Conservation (phyloP, 495 filamentous ascomycete genomes). For the Penicillium roqueforti region DNA sequence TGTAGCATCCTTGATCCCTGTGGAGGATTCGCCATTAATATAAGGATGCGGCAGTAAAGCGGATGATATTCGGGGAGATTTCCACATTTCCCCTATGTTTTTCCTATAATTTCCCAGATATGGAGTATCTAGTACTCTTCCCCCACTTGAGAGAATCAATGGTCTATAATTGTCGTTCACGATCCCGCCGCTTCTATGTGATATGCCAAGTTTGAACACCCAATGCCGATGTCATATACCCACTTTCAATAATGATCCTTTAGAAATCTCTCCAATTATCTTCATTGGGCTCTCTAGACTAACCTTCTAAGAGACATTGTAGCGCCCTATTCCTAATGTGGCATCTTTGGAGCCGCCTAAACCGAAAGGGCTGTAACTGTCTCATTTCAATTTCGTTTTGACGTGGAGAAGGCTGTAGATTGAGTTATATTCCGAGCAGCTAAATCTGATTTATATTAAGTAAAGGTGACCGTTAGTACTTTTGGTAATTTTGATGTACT, state of each 20-base stretch:
- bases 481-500: constrained; percentile 21
- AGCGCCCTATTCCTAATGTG: constrained; percentile 1
- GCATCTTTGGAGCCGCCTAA: constrained; percentile 13
- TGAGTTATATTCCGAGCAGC: constrained; percentile 15
- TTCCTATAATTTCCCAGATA: neutral
- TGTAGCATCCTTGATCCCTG: constrained; percentile 5
- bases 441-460: constrained; percentile 9
- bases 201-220: neutral
- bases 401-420: neutral
- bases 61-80: constrained; percentile 5
- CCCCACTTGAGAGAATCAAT: neutral
- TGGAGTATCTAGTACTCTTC: too few relatives aligned
- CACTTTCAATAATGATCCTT: neutral
- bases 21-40: constrained; percentile 17
- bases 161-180: neutral
- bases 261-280: neutral
- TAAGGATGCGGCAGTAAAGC: constrained; percentile 14
- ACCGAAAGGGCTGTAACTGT: neutral
- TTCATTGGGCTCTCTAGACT: neutral
- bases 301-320: neutral
- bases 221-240: constrained; percentile 7
- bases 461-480: constrained; percentile 8
- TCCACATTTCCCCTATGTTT: neutral
- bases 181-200: neutral
- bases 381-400: neutral